A percentile compares a stretch with the other conserved stretches of the same genome.
Evolutionary conservation across 371 early-diverging fungal genomes (phyloP).

Genomic region (Syncephalastrum racemosum): DNA sequence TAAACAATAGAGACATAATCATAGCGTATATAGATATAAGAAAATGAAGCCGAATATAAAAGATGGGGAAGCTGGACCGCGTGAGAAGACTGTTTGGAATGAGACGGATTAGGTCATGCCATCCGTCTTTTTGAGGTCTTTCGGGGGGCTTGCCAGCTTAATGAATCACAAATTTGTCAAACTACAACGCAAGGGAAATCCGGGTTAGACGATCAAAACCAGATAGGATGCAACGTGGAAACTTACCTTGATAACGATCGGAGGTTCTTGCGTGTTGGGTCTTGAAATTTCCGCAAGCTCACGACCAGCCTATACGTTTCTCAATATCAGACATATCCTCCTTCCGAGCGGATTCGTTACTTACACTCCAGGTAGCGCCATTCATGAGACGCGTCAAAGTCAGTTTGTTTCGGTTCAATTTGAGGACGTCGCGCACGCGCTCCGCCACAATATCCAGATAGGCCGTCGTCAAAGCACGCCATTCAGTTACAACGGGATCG

Average conservation of each 20-base stretch:
- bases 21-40: too few species aligned
- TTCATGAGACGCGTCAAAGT: conserved; percentile 85
- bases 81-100: too few species aligned
- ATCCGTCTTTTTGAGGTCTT: too few species aligned
- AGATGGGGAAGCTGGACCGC: too few species aligned
- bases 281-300: conserved; percentile 82
- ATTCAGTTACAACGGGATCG: conserved; percentile 87
- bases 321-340: too few species aligned
- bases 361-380: conserved; percentile 86
- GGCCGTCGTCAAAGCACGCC: conserved; percentile 89
- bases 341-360: conserved; percentile 3
- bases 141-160: not conserved
- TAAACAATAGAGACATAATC: too few species aligned
- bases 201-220: not conserved
- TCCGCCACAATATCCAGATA: conserved; percentile 78
- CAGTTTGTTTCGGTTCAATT: conserved; percentile 55
- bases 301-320: conserved; percentile 74
- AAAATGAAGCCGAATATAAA: too few species aligned
- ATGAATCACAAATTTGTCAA: conserved; percentile 9
- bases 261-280: conserved; percentile 85
- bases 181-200: conserved; percentile 1
- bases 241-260: conserved; percentile 71
- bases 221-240: not conserved
- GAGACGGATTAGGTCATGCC: too few species aligned
- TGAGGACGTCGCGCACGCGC: conserved; percentile 60